Evolutionary conservation across 345 rosid genomes (phyloP).

Genomic region (Lepidium didymum): DNA sequence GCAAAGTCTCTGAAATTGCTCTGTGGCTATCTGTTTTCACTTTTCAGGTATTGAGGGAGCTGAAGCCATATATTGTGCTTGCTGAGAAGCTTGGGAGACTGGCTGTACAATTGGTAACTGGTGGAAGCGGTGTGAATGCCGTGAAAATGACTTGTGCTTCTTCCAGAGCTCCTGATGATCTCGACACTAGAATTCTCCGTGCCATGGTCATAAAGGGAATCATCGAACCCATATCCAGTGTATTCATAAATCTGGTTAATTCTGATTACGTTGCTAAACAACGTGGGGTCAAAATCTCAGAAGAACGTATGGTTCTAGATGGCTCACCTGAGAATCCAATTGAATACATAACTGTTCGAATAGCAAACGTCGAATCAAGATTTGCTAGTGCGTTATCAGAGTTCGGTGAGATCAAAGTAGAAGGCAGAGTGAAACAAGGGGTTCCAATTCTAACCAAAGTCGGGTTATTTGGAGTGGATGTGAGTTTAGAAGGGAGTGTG

Average conservation of each 20-base stretch:
- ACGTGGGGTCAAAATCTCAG: conserved; percentile 48
- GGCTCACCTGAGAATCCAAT: conserved; percentile 57
- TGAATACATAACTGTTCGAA: conserved; percentile 52
- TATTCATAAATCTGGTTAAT: conserved; percentile 59
- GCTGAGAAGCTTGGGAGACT: conserved; percentile 59
- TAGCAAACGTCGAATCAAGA: conserved; percentile 64
- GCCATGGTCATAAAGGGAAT: conserved; percentile 71
- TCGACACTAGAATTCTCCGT: conserved; percentile 64
- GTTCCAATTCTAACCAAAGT: conserved; percentile 53
- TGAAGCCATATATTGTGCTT: conserved; percentile 49
- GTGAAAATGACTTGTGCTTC: conserved; percentile 54
- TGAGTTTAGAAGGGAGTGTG: conserved; percentile 72
- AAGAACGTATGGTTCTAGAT: conserved; percentile 44
- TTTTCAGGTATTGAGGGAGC: conserved; percentile 48
- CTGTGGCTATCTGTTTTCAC: conserved; percentile 15
- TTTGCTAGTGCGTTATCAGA: conserved; percentile 61
- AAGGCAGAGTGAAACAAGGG: conserved; percentile 67
- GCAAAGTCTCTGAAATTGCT: not conserved
- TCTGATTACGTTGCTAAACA: conserved; percentile 66
- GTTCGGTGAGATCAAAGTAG: conserved; percentile 49
- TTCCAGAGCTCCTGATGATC: conserved; percentile 61
- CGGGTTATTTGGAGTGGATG: conserved; percentile 66
- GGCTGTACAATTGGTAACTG: conserved; percentile 62
- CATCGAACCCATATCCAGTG: conserved; percentile 57
- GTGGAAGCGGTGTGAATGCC: conserved; percentile 61